Evolutionary conservation across 345 rosid species (phyloP), one percentile per base, ranked within the genome.

Genomic region (Barbarea vulgaris): DNA sequence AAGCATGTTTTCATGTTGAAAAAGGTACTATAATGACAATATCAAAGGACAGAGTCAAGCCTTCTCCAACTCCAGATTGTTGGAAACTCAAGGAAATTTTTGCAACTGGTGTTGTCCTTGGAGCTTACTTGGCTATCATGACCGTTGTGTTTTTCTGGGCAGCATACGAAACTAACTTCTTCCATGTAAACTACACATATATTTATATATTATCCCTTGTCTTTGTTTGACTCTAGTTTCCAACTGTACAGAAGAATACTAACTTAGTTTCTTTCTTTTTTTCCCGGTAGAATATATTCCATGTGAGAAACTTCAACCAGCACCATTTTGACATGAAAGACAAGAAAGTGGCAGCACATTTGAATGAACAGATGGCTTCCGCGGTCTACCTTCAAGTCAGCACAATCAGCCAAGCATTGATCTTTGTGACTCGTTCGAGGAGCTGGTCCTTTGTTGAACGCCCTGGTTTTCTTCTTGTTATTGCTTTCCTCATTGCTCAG

Each of bases 331-430:
- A 75, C 66, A 75, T 75, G 83, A 62, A 80, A n/a, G 75, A 80
- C 72, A 24, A 67, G 30, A 21, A 5, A 34, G 71, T 31, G 21
- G 37, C 46, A 13, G 30, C 62, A 3, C 58, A 37, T 36, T 41
- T 86, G 48, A 80, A 85, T 30, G 83, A 58, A 48, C 81, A 79
- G 57, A 52, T 87, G 72, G 87, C 88, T 39, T 82, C 88, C 2
- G 88, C 86, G 0, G 71, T 87, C 6, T 87, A 85, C 21, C 88
- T 87, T 69, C 91, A 87, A 82, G 69, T 87, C 64, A 85, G 88
- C 67, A 87, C 91, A 7, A 82, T 88, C 71, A 93, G 96, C 60
- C 98, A 93, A 80, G 98, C 97, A n/a, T 72, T 93, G 30, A 93
- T 93, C 69, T 87, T 87, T 10, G 88, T 83, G 57, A 85, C 91